Evolutionary conservation across 2,329 filamentous ascomycete genomes (phyloP).

Genomic region (Phialocephala subalpina): DNA sequence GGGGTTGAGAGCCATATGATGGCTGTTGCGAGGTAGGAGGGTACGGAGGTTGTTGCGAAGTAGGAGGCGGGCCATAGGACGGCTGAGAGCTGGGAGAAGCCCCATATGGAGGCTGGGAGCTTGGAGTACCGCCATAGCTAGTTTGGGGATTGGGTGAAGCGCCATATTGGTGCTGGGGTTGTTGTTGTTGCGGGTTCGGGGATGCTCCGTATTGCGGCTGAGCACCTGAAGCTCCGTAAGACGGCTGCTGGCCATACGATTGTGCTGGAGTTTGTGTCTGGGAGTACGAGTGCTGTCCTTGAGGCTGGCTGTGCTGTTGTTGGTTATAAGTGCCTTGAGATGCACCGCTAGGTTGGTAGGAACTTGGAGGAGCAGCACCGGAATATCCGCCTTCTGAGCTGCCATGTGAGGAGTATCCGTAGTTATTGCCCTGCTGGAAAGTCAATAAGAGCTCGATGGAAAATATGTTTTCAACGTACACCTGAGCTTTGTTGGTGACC

Average conservation of each 20-base stretch:
- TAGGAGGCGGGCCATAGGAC: conserved; percentile 15
- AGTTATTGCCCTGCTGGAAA: conserved; percentile 57
- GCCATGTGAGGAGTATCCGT: conserved; percentile 65
- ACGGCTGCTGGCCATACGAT: conserved; percentile 23
- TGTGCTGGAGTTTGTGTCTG: conserved; percentile 22
- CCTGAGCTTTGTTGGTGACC: conserved; percentile 32
- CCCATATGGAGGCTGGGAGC: conserved; percentile 16
- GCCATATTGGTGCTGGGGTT: conserved; percentile 25
- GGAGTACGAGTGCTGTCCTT: conserved; percentile 19
- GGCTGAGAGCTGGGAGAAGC: conserved; percentile 7
- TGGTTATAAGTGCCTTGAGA: conserved; percentile 32
- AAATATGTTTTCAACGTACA: conserved; percentile 25
- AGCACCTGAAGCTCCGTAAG: conserved; percentile 19
- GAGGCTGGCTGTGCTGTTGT: conserved; percentile 28
- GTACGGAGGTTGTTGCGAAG: conserved; percentile 18
- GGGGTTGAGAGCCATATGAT: conserved; percentile 30
- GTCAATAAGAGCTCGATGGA: neutral
- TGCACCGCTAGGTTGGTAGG: conserved; percentile 57
- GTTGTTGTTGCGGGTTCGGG: conserved; percentile 19
- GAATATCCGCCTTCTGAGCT: conserved; percentile 60
- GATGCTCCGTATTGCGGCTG: conserved; percentile 12
- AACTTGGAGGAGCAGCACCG: conserved; percentile 68
- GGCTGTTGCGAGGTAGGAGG: conserved; percentile 23
- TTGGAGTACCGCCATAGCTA: neutral
- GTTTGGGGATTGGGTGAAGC: conserved; percentile 18